phyloP scores from a whole-genome alignment of 805 yeast species.

The Saccharomycopsis oosterbeekiorum region DNA sequence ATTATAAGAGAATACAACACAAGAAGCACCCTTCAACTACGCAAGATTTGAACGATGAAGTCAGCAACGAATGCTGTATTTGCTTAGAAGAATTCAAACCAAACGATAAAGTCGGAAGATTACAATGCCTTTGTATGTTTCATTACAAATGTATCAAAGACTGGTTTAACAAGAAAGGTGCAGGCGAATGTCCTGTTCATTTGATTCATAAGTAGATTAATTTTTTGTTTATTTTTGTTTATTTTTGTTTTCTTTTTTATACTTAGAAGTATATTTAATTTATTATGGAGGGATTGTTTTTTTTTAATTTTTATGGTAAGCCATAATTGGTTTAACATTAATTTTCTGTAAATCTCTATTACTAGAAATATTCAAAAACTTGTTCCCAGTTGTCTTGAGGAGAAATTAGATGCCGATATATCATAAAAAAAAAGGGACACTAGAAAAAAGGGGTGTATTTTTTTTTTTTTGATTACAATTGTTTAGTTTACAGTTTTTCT shows the following conservation, averaged over 20 bases:
- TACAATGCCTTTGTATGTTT: conserved; percentile 90
- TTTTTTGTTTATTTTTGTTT: background rate
- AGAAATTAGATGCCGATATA: too few species aligned
- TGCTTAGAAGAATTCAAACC: conserved; percentile 83
- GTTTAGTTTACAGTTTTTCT: background rate
- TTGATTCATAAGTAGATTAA: conserved; percentile 29
- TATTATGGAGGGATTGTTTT: background rate
- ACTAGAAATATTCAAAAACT: too few species aligned
- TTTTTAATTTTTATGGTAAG: too few species aligned
- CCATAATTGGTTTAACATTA: too few species aligned
- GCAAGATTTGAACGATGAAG: conserved; percentile 14
- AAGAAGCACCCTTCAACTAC: background rate
- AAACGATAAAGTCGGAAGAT: conserved; percentile 82
- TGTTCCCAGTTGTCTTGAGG: too few species aligned
- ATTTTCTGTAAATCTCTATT: too few species aligned
- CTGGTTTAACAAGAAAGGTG: conserved; percentile 85
- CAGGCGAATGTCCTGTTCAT: conserved; percentile 83
- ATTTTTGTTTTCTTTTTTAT: background rate
- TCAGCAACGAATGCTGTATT: conserved; percentile 75
- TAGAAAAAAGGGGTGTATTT: too few species aligned
- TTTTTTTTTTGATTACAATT: too few species aligned
- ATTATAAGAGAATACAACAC: background rate
- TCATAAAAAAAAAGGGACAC: too few species aligned
- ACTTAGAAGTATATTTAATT: background rate
- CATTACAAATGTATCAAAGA: conserved; percentile 84